Conservation (phyloP, 805 yeast genomes). For the Saturnispora dispora region DNA sequence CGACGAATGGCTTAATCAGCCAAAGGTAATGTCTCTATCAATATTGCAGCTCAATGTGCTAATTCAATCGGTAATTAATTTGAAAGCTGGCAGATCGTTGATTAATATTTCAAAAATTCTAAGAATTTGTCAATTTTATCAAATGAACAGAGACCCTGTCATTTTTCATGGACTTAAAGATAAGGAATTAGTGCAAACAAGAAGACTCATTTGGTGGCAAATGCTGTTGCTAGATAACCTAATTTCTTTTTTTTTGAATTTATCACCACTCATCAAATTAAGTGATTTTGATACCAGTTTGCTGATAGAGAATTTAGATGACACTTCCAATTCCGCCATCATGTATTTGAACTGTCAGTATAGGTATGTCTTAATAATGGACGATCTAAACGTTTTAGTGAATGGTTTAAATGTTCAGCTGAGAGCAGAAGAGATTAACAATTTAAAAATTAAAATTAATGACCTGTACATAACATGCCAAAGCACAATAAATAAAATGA, state of each 20-base stretch:
- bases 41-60: conserved; percentile 19
- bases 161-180: conserved; percentile 41
- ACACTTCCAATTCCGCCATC: conserved; percentile 11
- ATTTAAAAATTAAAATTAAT: conserved; percentile 39
- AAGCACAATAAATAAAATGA: conserved; percentile 32
- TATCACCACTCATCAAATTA: conserved; percentile 19
- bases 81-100: conserved; percentile 21
- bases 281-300: conserved; percentile 22
- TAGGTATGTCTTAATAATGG: conserved; percentile 36
- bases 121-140: conserved; percentile 23
- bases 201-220: conserved; percentile 62
- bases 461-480: conserved; percentile 43
- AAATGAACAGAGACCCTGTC: conserved; percentile 54
- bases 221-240: conserved; percentile 49
- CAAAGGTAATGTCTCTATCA: conserved; percentile 19
- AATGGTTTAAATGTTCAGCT: conserved; percentile 41
- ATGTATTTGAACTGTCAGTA: conserved; percentile 19
- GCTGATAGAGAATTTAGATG: conserved; percentile 16
- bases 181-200: conserved; percentile 38
- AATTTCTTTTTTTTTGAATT: conserved; percentile 19
- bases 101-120: conserved; percentile 18
- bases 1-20: conserved; percentile 16
- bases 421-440: conserved; percentile 32
- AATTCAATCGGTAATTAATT: conserved; percentile 18
- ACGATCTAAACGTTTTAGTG: conserved; percentile 42